Conservation (phyloP, 2,329 filamentous ascomycete genomes). For the Alternaria burnsii region DNA sequence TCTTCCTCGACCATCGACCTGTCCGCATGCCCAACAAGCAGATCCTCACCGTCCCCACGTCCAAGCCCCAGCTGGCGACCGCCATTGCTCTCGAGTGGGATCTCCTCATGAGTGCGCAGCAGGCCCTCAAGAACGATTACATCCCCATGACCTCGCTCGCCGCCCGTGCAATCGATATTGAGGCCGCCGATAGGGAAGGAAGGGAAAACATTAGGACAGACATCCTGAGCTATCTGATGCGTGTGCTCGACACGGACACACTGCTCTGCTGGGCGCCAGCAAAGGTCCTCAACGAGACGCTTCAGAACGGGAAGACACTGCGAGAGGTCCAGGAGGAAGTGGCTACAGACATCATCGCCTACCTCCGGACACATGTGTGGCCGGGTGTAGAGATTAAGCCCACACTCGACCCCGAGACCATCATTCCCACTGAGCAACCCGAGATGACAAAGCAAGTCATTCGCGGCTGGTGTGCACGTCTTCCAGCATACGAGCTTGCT, state of each 20-base stretch:
- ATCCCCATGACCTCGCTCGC: slow-evolving; percentile 89
- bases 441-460: slow-evolving; percentile 80
- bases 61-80: slow-evolving; percentile 82
- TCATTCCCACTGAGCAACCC: slow-evolving; percentile 77
- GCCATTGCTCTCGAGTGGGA: slow-evolving; percentile 96
- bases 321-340: slow-evolving; percentile 75
- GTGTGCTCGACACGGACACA: slow-evolving; percentile 91
- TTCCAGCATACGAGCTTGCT: slow-evolving; percentile 83
- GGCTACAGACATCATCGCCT: slow-evolving; percentile 74
- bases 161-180: slow-evolving; percentile 84
- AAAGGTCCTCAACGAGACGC: slow-evolving; percentile 58
- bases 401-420: slow-evolving; percentile 79
- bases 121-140: slow-evolving; percentile 84
- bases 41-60: slow-evolving; percentile 74
- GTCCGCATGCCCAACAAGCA: slow-evolving; percentile 79
- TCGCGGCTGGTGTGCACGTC: slow-evolving; percentile 75
- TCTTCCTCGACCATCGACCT: slow-evolving; percentile 80
- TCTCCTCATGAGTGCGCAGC: slow-evolving; percentile 78
- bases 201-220: slow-evolving; percentile 65
- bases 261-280: slow-evolving; percentile 87
- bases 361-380: slow-evolving; percentile 78
- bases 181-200: slow-evolving; percentile 67
- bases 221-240: slow-evolving; percentile 75
- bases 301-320: slow-evolving; percentile 62
- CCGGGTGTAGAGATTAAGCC: slow-evolving; percentile 81